Evolutionary conservation across 306 rosid species (phyloP), one percentile per base, ranked within the genome.

Genomic region (Rosa multiflora): DNA sequence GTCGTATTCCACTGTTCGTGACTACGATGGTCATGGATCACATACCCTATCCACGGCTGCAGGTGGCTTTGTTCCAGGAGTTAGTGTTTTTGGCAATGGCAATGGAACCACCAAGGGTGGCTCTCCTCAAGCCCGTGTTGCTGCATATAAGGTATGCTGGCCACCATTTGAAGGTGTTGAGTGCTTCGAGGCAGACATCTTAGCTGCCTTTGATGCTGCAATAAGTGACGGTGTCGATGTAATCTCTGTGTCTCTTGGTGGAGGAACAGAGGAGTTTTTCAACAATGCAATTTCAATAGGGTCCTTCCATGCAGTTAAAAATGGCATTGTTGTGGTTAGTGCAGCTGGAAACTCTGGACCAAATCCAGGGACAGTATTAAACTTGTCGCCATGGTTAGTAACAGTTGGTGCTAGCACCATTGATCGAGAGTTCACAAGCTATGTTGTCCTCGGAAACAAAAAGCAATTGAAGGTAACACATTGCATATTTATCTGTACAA

Each of bases 21-120:
- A 95, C 87, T 0, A 44, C 2, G 87, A 67, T 0, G 99, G 99
- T 56, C 99, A 95, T 68, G 99, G 99, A 4, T 35, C 97, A 23
- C 99, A 95, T 47, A 95, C 99, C 49, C 78, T 95, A 49, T 95
- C 99, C 26, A 95, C 99, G 0, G 98, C 98, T 0, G 98, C 89
- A 0, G 99, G 99, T 8, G 91, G 49, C 43, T 86, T 85, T 53
- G 92, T 90, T 13, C 7, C 39, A 1, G 80, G 85, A 23, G 90
- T 79, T 0, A 83, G 49, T 73, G 85, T 91, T 7, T 81, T 85
- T 6, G 94, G 97, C 12, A 11, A 64, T 74, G 98, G 96, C 4
- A 85, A 79, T 32, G 99, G 99, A 47, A 91, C 92, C 1, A 92
- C 96, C 0, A 90, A 87, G 2, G 99, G 99, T 3, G 99, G 99